Evolutionary conservation across 2,329 filamentous ascomycete species (phyloP), one percentile per base, ranked within the genome.

Genomic region (Coniochaeta sp.): DNA sequence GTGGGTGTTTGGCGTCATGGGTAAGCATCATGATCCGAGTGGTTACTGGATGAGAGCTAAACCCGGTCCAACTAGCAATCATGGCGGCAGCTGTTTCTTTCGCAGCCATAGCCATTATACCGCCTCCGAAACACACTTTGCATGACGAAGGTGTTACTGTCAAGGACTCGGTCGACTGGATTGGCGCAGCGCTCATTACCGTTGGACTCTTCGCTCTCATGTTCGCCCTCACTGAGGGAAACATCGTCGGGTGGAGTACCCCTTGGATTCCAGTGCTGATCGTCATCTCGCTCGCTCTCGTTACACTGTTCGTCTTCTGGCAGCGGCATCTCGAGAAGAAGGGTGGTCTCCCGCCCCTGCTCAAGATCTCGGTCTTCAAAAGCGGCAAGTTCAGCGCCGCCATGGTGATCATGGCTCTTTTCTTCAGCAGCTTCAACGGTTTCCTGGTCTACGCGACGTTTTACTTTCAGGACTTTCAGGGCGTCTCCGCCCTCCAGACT

Each of bases 381-480:
- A 87, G 81, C 68, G 70, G 72, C 6, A 79, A 77, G 7, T 89
- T 90, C 67, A 81, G 79, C 36, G 82, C 84, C 7, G 86, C 85
- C 17, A 85, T 89, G 76, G 68, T 81, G 34, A 84, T 88, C 65
- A 88, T 89, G 81, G 77, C 77, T 0, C 70, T 89, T 1, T 89
- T 89, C 73, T 89, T 87, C 66, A 80, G 82, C 19, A 77, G 79
- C 1, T 90, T 90, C 74, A 89, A 88, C 73, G 86, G 87, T 69
- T 89, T 81, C 65, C 73, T 89, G 43, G 77, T 90, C 62, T 89
- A 82, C 66, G 81, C 85, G 1, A 90, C 88, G 5, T 90, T 87
- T 71, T 89, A 84, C 72, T 90, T 84, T 71, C 88, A 90, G 70
- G 81, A 87, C 64, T 89, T 82, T 68, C 85, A 87, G 65, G 82